Evolutionary conservation across 1,139 yeast genomes (phyloP).

Genomic region (Wickerhamiella pararugosa): DNA sequence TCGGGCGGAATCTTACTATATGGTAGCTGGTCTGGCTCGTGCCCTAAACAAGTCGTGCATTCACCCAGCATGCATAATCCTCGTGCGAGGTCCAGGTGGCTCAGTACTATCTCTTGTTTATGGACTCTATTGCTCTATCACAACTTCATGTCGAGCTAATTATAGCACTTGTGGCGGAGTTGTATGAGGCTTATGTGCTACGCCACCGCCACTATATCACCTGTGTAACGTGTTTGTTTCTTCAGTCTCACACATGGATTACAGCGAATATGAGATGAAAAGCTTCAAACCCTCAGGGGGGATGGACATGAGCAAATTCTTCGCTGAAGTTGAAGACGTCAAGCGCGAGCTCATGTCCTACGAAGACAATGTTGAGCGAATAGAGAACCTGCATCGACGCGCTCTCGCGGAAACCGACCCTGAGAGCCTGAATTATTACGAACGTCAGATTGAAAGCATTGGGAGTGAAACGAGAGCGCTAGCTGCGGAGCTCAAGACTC

Average conservation of each 20-base stretch:
- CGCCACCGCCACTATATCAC: no score
- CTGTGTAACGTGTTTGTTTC: background rate
- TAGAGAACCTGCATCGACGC: slow-evolving; percentile 69
- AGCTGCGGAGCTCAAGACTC: slow-evolving; percentile 56
- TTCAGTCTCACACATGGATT: slow-evolving; percentile 1
- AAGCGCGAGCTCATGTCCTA: slow-evolving; percentile 71
- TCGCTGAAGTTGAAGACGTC: slow-evolving; percentile 70
- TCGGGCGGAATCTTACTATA: no score
- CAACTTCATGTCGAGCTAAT: no score
- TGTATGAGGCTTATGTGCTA: no score
- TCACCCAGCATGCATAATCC: no score
- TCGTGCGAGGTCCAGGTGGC: no score
- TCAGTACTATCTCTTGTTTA: no score
- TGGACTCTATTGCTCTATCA: no score
- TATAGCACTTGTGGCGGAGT: no score
- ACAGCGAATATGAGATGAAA: slow-evolving; percentile 5
- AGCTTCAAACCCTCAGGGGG: slow-evolving; percentile 1
- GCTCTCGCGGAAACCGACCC: slow-evolving; percentile 66
- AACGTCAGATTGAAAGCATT: slow-evolving; percentile 62
- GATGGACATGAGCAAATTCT: slow-evolving; percentile 51
- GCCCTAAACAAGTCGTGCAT: no score
- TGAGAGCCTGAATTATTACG: slow-evolving; percentile 56
- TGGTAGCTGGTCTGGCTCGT: no score
- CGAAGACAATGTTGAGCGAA: slow-evolving; percentile 58
- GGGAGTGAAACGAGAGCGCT: slow-evolving; percentile 67